Evolutionary conservation across 106 monocot genomes (phyloP).

Genomic region (Allium sativum): DNA sequence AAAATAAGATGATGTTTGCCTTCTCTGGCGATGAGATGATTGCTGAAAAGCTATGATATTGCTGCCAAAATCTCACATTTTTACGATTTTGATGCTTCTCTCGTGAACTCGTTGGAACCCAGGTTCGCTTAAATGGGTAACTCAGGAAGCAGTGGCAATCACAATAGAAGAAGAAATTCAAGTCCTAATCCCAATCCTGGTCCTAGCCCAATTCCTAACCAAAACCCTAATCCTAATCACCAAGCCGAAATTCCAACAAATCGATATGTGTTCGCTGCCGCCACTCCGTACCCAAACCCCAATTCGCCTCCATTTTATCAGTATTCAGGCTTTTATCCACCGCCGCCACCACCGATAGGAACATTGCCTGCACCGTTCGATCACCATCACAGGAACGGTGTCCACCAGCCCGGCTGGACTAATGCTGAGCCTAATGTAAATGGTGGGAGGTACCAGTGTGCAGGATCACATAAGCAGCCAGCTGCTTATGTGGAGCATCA

Average conservation of each 20-base stretch:
- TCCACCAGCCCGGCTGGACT: neutral
- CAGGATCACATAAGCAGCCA: constrained; percentile 11
- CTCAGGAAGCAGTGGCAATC: constrained; percentile 9
- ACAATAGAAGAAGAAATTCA: constrained; percentile 12
- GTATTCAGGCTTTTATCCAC: constrained; percentile 37
- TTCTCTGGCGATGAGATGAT: too few species aligned
- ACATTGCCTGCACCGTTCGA: constrained; percentile 56
- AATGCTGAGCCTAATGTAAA: constrained; percentile 5
- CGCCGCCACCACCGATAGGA: constrained; percentile 36
- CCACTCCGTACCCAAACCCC: constrained; percentile 53
- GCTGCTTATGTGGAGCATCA: constrained; percentile 76
- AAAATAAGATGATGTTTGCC: neutral
- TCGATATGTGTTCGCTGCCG: constrained; percentile 63
- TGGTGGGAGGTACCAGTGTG: constrained; percentile 8
- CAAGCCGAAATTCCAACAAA: constrained; percentile 27
- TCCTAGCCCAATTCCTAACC: constrained; percentile 2
- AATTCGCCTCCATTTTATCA: constrained; percentile 38
- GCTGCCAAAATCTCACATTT: constrained; percentile 1
- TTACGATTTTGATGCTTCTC: neutral
- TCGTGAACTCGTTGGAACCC: neutral
- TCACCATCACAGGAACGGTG: constrained; percentile 36
- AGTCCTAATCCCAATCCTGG: constrained; percentile 1
- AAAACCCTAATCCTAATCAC: constrained; percentile 15
- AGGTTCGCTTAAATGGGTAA: constrained; percentile 12
- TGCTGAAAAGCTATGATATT: too few species aligned